Base-by-base conservation (phyloP, 768 basidiomycete genomes). In the Pilatotrama ljubarskyi region DNA sequence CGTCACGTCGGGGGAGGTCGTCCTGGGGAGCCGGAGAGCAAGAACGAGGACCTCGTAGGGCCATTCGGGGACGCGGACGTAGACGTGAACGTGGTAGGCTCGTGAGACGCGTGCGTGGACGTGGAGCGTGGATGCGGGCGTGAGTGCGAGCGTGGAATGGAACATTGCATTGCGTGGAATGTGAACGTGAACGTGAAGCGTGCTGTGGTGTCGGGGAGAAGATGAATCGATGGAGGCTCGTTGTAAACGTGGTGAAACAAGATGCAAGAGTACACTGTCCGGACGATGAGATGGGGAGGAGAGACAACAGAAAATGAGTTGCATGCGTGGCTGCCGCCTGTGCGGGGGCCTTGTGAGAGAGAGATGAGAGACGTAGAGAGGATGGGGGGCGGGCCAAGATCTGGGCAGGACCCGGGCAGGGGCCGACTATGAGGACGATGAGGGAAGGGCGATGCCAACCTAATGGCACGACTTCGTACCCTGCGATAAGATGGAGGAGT, bases 231-330 rank as follows among this genome's bases (percentile, higher is more conserved):
- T 42, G 40, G 3, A 35, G 54, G 32, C 43, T 41, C 42, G 41
- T 41, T 54, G 52, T 54, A 40, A 50, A 41, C 36, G 50, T 56
- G 54, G 44, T 57, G 55, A 53, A 62, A 62, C 61, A 63, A 44
- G 51, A 42, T 48, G 57, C 57, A 63, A 58, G 52, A 63, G 44
- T 58, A 63, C 61, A 63, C 41, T 58, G 61, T 58, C 56, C 56
- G 38, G 44, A 38, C 18, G 53, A 46, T 57, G 61, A 54, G 46
- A 53, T 58, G 49, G 50, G 55, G 50, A 10, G 29, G 29, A 32
- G 29, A 32, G 5, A 32, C n/a, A n/a, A n/a, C n/a, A 49, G n/a
- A 32, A 56, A 47, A 55, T 56, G 55, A 58, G 51, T 54, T 58
- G 56, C 61, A 58, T 58, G 61, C 51, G 56, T 25, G 61, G 56